Evolutionary conservation across 192 early-diverging fungal species (phyloP).

Genomic region (Coemansia sp.): DNA sequence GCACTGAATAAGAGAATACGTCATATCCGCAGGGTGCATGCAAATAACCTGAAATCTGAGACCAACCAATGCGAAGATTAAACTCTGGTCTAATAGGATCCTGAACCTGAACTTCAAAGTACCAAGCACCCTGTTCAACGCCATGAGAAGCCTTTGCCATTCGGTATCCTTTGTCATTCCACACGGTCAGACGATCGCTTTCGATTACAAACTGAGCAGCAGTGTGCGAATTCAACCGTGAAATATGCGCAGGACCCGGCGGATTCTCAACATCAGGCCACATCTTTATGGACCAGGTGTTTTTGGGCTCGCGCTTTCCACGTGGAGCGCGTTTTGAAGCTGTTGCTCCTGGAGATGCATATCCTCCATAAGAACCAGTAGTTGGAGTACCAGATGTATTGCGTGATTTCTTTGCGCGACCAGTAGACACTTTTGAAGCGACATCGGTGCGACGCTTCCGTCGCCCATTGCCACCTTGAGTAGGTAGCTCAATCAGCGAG

Average conservation of each 20-base stretch:
- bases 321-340: conserved; percentile 27
- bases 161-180: conserved; percentile 72
- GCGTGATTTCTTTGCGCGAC: conserved; percentile 39
- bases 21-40: conserved; percentile 77
- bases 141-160: conserved; percentile 77
- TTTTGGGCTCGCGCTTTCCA: conserved; percentile 43
- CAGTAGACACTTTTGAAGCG: conserved; percentile 6
- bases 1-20: conserved; percentile 68
- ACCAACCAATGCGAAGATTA: conserved; percentile 71
- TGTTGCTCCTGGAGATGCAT: background rate
- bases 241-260: conserved; percentile 55
- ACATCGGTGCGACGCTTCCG: conserved; percentile 47
- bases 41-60: conserved; percentile 73
- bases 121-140: conserved; percentile 71
- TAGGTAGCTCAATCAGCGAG: conserved; percentile 49
- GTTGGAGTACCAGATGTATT: conserved; percentile 6
- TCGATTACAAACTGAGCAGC: conserved; percentile 67
- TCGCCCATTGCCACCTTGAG: conserved; percentile 36
- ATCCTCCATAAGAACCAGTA: conserved; percentile 6
- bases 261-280: conserved; percentile 74
- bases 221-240: conserved; percentile 61
- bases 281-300: conserved; percentile 52
- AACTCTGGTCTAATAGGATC: conserved; percentile 53
- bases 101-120: conserved; percentile 66
- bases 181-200: conserved; percentile 59